phyloP scores from a whole-genome alignment of 768 basidiomycete species.

The Cubamyces sp. region DNA sequence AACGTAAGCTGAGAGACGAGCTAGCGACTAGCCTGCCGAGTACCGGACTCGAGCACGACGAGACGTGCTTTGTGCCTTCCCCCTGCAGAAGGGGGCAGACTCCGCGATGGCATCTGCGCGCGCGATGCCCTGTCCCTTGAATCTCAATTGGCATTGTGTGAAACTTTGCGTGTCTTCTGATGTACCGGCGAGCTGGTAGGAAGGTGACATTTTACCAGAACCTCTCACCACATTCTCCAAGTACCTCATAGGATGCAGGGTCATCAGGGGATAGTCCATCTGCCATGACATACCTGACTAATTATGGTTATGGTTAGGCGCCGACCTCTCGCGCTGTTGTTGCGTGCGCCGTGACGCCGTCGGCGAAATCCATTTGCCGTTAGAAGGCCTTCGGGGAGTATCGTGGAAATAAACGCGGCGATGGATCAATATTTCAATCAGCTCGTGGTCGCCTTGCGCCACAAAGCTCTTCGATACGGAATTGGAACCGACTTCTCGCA shows the following conservation, averaged over 20 bases:
- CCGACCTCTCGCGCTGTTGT: conserved; percentile 1
- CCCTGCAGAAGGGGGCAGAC: not conserved
- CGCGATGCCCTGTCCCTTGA: conserved; percentile 13
- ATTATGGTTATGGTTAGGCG: conserved; percentile 13
- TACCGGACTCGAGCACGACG: conserved; percentile 9
- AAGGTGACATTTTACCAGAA: conserved; percentile 19
- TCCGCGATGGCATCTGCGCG: conserved; percentile 7
- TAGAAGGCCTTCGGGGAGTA: conserved; percentile 12
- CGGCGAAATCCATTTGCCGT: conserved; percentile 22
- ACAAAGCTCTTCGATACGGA: conserved; percentile 24
- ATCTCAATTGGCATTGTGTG: conserved; percentile 21
- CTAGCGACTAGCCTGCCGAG: not conserved
- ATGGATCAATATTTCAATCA: conserved; percentile 15
- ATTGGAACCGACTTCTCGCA: conserved; percentile 6
- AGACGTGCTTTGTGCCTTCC: conserved; percentile 16
- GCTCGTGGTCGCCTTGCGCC: conserved; percentile 24
- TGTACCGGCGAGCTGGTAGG: conserved; percentile 12
- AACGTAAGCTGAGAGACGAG: conserved; percentile 7
- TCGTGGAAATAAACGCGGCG: conserved; percentile 19
- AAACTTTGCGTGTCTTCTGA: conserved; percentile 17
- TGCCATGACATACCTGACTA: conserved; percentile 18
- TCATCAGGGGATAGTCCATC: conserved; percentile 22
- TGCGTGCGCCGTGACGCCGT: conserved; percentile 5
- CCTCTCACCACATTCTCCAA: conserved; percentile 18
- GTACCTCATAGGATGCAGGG: conserved; percentile 27